These are phyloP conservation scores for Luffa acutangula DNA, from an alignment of 306 rosid species.

Conservation along the genomic window DNA sequence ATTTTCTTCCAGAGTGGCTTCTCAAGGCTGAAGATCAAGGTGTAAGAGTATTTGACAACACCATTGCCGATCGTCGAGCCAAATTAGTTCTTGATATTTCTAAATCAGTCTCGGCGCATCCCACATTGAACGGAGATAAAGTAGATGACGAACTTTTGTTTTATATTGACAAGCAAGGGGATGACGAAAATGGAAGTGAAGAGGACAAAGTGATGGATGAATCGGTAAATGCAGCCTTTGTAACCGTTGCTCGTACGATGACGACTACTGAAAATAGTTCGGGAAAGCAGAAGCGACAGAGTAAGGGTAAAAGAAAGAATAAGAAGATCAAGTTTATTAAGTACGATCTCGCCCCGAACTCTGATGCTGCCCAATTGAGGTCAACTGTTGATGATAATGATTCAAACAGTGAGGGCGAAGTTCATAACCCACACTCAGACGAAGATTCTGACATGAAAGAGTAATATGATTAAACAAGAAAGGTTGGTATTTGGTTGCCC, in stretches of 20 bases:
- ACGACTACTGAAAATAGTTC: conserved; percentile 18
- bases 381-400: conserved; percentile 21
- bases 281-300: conserved; percentile 38
- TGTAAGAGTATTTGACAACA: conserved; percentile 47
- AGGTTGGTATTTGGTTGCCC: background rate
- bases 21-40: conserved; percentile 56
- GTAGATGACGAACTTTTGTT: conserved; percentile 42
- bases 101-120: conserved; percentile 14
- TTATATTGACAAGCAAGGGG: conserved; percentile 42
- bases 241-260: conserved; percentile 48
- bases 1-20: conserved; percentile 49
- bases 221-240: conserved; percentile 33
- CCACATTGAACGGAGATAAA: conserved; percentile 19
- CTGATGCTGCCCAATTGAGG: conserved; percentile 15
- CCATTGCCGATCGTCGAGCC: conserved; percentile 21
- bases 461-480: background rate
- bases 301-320: conserved; percentile 20
- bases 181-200: conserved; percentile 17
- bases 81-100: conserved; percentile 22
- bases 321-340: conserved; percentile 37
- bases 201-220: conserved; percentile 24
- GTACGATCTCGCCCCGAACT: conserved; percentile 25
- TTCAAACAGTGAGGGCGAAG: conserved; percentile 41
- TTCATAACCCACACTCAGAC: conserved; percentile 46
- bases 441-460: conserved; percentile 23